phyloP scores from a whole-genome alignment of 2,329 filamentous ascomycete genomes.

The Tolypocladium inflatum region DNA sequence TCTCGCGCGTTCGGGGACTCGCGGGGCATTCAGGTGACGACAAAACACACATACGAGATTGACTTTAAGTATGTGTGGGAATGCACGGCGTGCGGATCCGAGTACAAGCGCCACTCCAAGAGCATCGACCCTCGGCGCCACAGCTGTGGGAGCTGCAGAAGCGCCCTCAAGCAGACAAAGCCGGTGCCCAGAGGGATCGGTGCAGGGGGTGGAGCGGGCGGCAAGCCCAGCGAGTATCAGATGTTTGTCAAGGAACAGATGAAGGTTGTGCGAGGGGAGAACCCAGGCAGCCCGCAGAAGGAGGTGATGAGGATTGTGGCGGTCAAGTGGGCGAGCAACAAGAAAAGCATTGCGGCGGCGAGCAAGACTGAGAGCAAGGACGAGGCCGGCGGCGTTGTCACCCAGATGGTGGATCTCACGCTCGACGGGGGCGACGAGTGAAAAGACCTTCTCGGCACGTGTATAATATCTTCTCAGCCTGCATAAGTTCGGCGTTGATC shows the following conservation, averaged over 20 bases:
- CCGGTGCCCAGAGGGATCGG: slow-evolving; percentile 47
- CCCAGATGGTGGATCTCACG: not conserved
- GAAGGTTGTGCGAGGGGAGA: slow-evolving; percentile 44
- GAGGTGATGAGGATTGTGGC: slow-evolving; percentile 62
- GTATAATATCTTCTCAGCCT: not conserved
- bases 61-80: slow-evolving; percentile 88
- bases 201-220: slow-evolving; percentile 6
- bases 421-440: not conserved
- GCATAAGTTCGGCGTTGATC: not conserved
- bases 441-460: not conserved
- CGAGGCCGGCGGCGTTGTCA: slow-evolving; percentile 1
- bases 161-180: slow-evolving; percentile 64
- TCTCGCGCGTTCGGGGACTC: slow-evolving; percentile 42
- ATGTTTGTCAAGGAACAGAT: slow-evolving; percentile 59
- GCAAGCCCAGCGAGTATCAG: slow-evolving; percentile 34
- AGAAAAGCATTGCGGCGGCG: slow-evolving; percentile 29
- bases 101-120: slow-evolving; percentile 77
- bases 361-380: slow-evolving; percentile 4
- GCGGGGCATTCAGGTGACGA: slow-evolving; percentile 69
- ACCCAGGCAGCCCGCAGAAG: slow-evolving; percentile 50
- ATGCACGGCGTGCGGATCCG: slow-evolving; percentile 57
- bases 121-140: slow-evolving; percentile 67
- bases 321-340: slow-evolving; percentile 46
- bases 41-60: slow-evolving; percentile 82
- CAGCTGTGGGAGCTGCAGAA: slow-evolving; percentile 69